Percentiles rank a stretch among this genome's conserved stretches.
Conservation (phyloP, 1,284 basidiomycete genomes). For the Trichosporon ovoides region DNA sequence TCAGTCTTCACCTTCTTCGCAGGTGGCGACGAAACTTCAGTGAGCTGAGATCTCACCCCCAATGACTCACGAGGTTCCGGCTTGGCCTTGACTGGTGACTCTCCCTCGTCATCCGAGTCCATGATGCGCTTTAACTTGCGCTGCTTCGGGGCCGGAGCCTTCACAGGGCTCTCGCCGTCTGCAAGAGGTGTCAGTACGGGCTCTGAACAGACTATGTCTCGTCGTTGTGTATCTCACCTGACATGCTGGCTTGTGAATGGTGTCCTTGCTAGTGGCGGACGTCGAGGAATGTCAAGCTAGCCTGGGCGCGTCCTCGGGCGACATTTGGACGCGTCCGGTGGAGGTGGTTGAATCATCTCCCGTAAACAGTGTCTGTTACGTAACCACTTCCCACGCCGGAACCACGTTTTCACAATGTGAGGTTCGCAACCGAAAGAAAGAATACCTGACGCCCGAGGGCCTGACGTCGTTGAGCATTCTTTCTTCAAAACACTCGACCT, state of each 20-base stretch:
- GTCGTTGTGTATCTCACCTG: conserved; percentile 11
- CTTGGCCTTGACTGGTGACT: conserved; percentile 16
- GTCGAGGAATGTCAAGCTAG: neutral
- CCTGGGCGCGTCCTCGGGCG: neutral
- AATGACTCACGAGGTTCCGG: conserved; percentile 1
- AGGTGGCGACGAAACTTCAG: conserved; percentile 29
- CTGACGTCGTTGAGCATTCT: neutral
- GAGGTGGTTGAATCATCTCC: conserved; percentile 2
- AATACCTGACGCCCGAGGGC: too few relatives aligned
- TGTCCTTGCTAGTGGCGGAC: neutral
- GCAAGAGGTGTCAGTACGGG: conserved; percentile 3
- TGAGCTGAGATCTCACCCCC: conserved; percentile 12
- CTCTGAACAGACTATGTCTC: fast-evolving
- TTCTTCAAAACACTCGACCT: too few relatives aligned
- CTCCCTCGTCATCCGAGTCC: conserved; percentile 62
- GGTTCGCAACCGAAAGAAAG: neutral
- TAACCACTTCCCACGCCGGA: neutral
- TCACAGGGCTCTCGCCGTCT: conserved; percentile 29
- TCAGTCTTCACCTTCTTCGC: conserved; percentile 35
- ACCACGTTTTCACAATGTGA: neutral
- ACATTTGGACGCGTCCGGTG: conserved; percentile 5
- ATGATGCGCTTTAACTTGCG: conserved; percentile 60
- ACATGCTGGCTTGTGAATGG: conserved; percentile 18
- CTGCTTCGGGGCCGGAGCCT: conserved; percentile 10
- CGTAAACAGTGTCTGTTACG: neutral